Base-by-base conservation (phyloP, 2,329 filamentous ascomycete genomes). In the Scytalidium lignicola region DNA sequence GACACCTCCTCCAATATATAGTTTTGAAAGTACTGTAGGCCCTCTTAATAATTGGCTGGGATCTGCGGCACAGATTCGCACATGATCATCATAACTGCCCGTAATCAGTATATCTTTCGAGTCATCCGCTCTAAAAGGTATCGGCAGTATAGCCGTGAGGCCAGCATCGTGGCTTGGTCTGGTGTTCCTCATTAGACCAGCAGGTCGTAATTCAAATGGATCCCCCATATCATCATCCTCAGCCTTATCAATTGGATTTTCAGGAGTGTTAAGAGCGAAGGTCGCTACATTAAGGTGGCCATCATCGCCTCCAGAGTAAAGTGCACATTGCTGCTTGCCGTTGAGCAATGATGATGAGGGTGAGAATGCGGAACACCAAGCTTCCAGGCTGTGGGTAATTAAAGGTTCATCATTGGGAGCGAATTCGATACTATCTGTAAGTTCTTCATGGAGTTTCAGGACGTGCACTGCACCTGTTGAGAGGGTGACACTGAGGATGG, bases 41-140 rank as follows among this genome's bases (percentile, higher is more conserved):
- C 69, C 71, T 68, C 15, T 70, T 65, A 10, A 60, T 3, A 66
- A 61, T 56, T 64, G 62, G 44, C 69, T 67, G 19, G 71, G 64
- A 55, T 74, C 73, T 10, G 81, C 69, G 1, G 75, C 65, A 44
- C 87, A 76, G 1, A 96, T 73, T 12, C 92, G 80, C 17, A 97
- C 72, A 52, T 77, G 74, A 59, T 97, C 91, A 60, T 97, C 93
- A 62, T 97, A 99, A 62, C 89, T 95, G 3, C 93, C 93, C 0
- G 91, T 96, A 2, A 96, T 61, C 2, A 95, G 67, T 3, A 93
- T 62, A 3, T 75, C 72, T 1, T 74, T 73, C 2, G 71, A 70
- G 8, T 76, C 70, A 8, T 64, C 56, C 4, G 62, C 40, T 0
- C 63, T 57, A 2, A 71, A 18, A 1, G 74, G 62, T 2, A 95